Evolutionary conservation across 1,284 basidiomycete genomes (phyloP).

Genomic region (Cryptococcus hybrid): DNA sequence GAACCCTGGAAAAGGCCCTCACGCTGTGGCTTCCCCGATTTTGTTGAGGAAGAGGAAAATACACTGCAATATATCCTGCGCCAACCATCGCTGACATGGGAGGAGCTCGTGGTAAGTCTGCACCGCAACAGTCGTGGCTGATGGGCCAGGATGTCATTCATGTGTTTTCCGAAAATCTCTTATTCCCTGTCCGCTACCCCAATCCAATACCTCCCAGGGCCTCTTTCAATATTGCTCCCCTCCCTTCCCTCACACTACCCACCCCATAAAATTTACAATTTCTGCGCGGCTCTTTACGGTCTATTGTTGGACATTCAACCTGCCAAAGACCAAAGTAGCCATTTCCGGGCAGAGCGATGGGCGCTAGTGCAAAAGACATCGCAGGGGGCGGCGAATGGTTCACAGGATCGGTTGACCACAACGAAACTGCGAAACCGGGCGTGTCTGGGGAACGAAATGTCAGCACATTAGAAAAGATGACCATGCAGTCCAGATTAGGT

Average conservation of each 20-base stretch:
- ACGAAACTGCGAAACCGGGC: conserved; percentile 20
- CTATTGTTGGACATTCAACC: conserved; percentile 36
- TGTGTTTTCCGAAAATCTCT: conserved; percentile 37
- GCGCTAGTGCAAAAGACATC: conserved; percentile 41
- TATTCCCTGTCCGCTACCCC: conserved; percentile 42
- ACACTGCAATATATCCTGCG: conserved; percentile 38
- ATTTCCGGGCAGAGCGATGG: conserved; percentile 32
- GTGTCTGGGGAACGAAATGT: no score
- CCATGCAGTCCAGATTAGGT: background rate
- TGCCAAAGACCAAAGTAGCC: background rate
- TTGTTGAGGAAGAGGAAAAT: conserved; percentile 35
- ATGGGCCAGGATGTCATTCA: conserved; percentile 34
- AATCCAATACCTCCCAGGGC: conserved; percentile 40
- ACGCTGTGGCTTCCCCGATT: conserved; percentile 37
- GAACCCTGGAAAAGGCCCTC: conserved; percentile 36
- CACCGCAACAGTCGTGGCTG: background rate
- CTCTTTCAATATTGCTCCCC: conserved; percentile 35
- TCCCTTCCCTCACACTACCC: conserved; percentile 23
- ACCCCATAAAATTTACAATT: conserved; percentile 39
- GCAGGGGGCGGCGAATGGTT: conserved; percentile 38
- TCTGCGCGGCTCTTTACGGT: conserved; percentile 35
- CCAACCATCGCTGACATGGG: conserved; percentile 38
- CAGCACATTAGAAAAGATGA: no score
- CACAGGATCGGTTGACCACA: conserved; percentile 30
- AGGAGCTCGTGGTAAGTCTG: conserved; percentile 31